Evolutionary conservation across 225 moss, liverwort and hornwort species (phyloP), one percentile per base, ranked within the genome.

Genomic region (Takakia lepidozioides): DNA sequence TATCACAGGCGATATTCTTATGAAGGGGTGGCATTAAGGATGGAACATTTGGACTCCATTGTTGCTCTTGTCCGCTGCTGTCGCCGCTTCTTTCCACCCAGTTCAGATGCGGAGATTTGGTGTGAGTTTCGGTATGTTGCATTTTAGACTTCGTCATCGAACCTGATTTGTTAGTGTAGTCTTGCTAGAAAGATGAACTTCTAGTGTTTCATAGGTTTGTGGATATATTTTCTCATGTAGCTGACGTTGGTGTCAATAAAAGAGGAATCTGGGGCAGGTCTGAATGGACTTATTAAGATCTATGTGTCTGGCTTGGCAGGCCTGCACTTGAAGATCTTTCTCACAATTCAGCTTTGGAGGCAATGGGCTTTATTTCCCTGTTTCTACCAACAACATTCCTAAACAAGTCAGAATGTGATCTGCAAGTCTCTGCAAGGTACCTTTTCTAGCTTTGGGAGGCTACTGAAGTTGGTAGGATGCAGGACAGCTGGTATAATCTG

Each of bases 1-100:
- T n/a, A n/a, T n/a, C n/a, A 54, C 66, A 88, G 88, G 68, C 78
- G 88, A 29, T 78, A 84, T 53, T 84, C 81, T 1, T 88, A 88
- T 19, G 88, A 88, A 61, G 88, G 88, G 25, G 71, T 65, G 35
- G 73, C 67, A 47, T 40, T 79, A 19, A 84, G 75, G 62, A 60
- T 61, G 49, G 68, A 60, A 23, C 88, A 88, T 52, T 62, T 88
- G 65, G 66, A 71, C 42, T 65, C 73, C 39, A 51, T 88, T 29
- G 60, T 62, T 23, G 11, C 37, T 14, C 73, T 88, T 10, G 63
- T 82, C 54, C 70, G 82, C 40, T 68, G 56, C 41, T 85, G 82
- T 70, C 88, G 84, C 36, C 75, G 75, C 21, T 85, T 75, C 61
- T 88, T 88, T 46, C 73, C 81, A 27, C 27, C 54, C 38, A 56